Percentiles rank a stretch among this genome's conserved stretches.
phyloP scores from a whole-genome alignment of 148 eudicot genomes.

The Linanthus parryae region DNA sequence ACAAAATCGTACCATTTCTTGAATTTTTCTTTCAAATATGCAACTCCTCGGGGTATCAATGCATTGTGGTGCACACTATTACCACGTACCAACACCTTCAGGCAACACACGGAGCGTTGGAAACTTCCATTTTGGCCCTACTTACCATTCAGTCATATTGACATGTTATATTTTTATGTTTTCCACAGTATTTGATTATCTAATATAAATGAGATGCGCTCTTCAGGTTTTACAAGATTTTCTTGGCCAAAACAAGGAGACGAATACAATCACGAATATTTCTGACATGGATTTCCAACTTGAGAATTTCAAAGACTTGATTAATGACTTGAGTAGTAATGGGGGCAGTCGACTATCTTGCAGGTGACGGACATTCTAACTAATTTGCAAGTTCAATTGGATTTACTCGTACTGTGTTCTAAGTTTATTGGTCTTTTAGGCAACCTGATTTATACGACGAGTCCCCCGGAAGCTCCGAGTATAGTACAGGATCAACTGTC shows the following conservation, averaged over 20 bases:
- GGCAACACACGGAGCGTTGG: too few relatives aligned
- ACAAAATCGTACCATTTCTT: too few relatives aligned
- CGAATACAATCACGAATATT: slow-evolving; percentile 25
- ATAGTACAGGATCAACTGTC: slow-evolving; percentile 66
- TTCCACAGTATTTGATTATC: neutral
- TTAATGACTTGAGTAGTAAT: slow-evolving; percentile 51
- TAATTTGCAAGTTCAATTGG: neutral
- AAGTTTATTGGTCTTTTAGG: slow-evolving; percentile 29
- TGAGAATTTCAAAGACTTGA: slow-evolving; percentile 47
- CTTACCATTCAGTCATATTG: too few relatives aligned
- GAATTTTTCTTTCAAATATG: too few relatives aligned
- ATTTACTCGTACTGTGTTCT: neutral
- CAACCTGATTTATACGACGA: slow-evolving; percentile 50
- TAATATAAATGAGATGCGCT: slow-evolving; percentile 5
- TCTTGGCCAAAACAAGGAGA: slow-evolving; percentile 55
- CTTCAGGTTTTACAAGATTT: slow-evolving; percentile 66
- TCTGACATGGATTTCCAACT: slow-evolving; percentile 47
- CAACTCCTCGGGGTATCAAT: too few relatives aligned
- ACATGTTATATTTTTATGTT: too few relatives aligned
- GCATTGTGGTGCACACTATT: too few relatives aligned
- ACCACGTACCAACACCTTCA: too few relatives aligned
- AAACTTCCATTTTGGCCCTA: too few relatives aligned
- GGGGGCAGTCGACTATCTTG: slow-evolving; percentile 44
- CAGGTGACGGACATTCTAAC: slow-evolving; percentile 36
- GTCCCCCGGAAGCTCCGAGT: slow-evolving; percentile 78